Base-by-base conservation (phyloP, 2,329 filamentous ascomycete genomes). In the Colletotrichum euphorbiae region DNA sequence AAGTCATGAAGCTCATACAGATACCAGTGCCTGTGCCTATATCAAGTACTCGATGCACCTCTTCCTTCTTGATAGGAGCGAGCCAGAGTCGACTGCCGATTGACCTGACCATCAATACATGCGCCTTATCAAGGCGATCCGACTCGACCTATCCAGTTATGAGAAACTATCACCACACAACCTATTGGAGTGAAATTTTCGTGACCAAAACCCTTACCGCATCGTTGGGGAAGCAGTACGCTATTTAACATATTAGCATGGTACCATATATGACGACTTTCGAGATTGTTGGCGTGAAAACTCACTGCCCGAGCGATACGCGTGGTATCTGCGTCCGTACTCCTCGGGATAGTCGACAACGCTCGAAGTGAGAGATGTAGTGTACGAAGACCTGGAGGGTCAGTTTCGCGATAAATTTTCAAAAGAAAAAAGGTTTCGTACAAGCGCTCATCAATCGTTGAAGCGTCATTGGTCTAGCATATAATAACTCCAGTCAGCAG, bases 51-150 rank as follows among this genome's bases (percentile, higher is more conserved):
- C 42, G 60, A 11, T 40, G 62, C 1, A 46, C 56, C 0, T 61
- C n/a, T 6, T 54, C 50, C 15, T 13, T 60, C 2, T 54, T 15
- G 3, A 86, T 71, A 1, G 82, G 83, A 31, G 82, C 78, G 59
- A 79, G 77, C 62, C 81, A 80, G 13, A 85, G 75, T 55, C 75
- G 73, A 0, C 78, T 80, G 2, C 78, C 75, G 12, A 74, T 5
- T 81, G 62, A 43, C 74, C 71, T 24, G 2, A 82, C 71, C 3
- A 78, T 70, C 72, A 80, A 78, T 21, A 79, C 77, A 58, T 83
- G 80, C 66, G 80, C 77, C 77, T 80, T 81, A 64, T 79, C 79
- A 13, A 61, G 56, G 0, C 62, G 56, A 3, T 66, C 56, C 19
- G 46, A 46, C 2, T 66, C 62, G 6, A 11, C 24, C 31, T 66